A percentile compares a stretch with the other conserved stretches of the same genome.
These are phyloP conservation scores for Stachybotrys echinatus DNA, from an alignment of 2,329 filamentous ascomycete genomes.

Conservation along the genomic window DNA sequence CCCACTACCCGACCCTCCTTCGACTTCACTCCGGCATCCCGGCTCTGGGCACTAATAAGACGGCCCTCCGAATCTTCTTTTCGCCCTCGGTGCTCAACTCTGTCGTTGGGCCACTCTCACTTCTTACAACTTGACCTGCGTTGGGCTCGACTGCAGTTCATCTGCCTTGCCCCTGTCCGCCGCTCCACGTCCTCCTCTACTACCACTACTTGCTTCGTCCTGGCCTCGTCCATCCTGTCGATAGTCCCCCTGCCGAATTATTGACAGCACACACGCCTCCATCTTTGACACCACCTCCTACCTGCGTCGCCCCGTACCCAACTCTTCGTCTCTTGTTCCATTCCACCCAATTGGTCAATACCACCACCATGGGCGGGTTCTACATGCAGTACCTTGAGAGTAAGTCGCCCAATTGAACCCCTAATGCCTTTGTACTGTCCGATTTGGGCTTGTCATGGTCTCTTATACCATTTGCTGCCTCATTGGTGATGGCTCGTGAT, in stretches of 20 bases:
- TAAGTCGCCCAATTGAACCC: conserved; percentile 44
- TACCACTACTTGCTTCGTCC: not conserved
- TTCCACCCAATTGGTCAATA: conserved; percentile 16
- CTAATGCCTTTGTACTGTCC: conserved; percentile 11
- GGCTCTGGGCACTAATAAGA: conserved; percentile 7
- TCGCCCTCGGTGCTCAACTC: conserved; percentile 5
- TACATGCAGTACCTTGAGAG: conserved; percentile 71
- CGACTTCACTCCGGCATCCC: conserved; percentile 1
- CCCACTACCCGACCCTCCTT: not conserved
- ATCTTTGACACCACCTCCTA: not conserved
- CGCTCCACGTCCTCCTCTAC: not conserved
- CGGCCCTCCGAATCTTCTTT: conserved; percentile 8
- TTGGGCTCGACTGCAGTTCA: conserved; percentile 53
- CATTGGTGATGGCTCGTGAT: not conserved
- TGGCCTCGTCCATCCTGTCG: conserved; percentile 2
- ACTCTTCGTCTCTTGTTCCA: conserved; percentile 1
- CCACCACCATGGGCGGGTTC: conserved; percentile 54
- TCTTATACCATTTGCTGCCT: not conserved
- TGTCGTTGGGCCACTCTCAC: conserved; percentile 8
- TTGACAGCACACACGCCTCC: not conserved
- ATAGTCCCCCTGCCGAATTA: not conserved
- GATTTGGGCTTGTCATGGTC: not conserved
- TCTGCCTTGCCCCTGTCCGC: conserved; percentile 1
- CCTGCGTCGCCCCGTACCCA: not conserved
- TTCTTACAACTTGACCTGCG: conserved; percentile 26